phyloP scores from a whole-genome alignment of 345 rosid species.

The Pugionium cornutum region DNA sequence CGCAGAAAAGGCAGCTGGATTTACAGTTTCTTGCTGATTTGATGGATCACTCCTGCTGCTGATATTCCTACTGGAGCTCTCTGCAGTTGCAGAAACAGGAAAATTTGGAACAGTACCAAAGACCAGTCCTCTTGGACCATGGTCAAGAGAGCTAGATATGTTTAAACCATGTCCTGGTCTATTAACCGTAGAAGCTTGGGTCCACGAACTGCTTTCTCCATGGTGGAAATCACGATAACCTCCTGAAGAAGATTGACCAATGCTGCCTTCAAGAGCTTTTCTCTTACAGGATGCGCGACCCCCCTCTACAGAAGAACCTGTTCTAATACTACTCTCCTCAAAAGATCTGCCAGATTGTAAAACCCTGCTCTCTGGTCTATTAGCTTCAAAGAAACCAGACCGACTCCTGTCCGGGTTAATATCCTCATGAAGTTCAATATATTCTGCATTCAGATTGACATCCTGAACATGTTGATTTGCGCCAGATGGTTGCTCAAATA shows the following conservation, averaged over 20 bases:
- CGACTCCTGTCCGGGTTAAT: conserved; percentile 43
- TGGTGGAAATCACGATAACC: conserved; percentile 55
- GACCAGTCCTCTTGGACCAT: conserved; percentile 48
- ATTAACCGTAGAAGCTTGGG: conserved; percentile 43
- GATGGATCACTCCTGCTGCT: conserved; percentile 60
- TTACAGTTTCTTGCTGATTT: conserved; percentile 49
- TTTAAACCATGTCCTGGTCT: conserved; percentile 47
- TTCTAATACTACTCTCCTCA: conserved; percentile 48
- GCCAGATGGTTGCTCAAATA: conserved; percentile 49
- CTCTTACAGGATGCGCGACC: conserved; percentile 72
- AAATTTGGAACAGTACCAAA: conserved; percentile 45
- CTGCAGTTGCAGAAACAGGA: conserved; percentile 43
- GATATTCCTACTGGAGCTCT: conserved; percentile 58
- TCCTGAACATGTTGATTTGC: conserved; percentile 46
- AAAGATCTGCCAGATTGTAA: conserved; percentile 32
- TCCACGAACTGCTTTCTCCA: conserved; percentile 59
- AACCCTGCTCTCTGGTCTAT: conserved; percentile 45
- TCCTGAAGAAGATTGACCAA: conserved; percentile 67
- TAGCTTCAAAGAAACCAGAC: conserved; percentile 48
- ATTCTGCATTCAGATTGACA: conserved; percentile 62
- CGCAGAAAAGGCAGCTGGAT: conserved; percentile 51
- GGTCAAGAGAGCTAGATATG: conserved; percentile 45
- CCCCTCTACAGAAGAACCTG: conserved; percentile 58
- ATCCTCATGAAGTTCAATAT: conserved; percentile 53
- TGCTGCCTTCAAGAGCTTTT: conserved; percentile 66